Base-by-base conservation (phyloP, 495 filamentous ascomycete genomes). In the Penicillium silybi region DNA sequence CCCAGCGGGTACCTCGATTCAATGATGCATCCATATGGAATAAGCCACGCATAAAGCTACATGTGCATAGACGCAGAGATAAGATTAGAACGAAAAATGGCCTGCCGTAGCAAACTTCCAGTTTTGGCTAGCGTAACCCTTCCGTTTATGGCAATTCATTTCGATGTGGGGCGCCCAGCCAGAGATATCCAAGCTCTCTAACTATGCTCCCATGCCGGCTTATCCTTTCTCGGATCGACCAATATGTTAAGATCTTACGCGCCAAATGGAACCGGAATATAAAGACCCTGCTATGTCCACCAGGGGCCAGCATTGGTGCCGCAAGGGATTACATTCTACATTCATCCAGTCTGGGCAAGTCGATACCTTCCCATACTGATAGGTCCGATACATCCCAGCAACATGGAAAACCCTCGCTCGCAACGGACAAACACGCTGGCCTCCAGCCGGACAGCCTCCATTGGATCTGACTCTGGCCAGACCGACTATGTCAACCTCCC, bases 401-500 rank as follows among this genome's bases (percentile, higher is more conserved):
- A 46, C 15, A 58, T 59, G 56, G 54, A 67, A 37, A 51, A 53
- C 17, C 54, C 53, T 2, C 46, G 38, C 18, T 46, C 45, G 16
- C 50, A 51, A 13, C 37, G 47, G 4, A 44, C 56, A 16, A 40
- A 54, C 39, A 54, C 56, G 6, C 32, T 54, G 34, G 52, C 51
- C 5, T 48, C 62, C 3, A 64, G 56, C 23, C 68, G 64, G 19
- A 66, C 62, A 11, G 52, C 57, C 16, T 69, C 70, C 7, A 11
- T 59, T 6, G 63, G 54, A 1, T 64, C 66, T 8, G 50, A 37
- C 5, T 48, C 40, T 27, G 65, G 52, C 11, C 49, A 54, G 6
- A 44, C 56, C 0, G 66, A 71, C 34, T 69, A 68, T 22, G 42
- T 64, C 23, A 62, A 86, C 57, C 73, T 90, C 4, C 85, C 85